Percentiles rank a stretch among this genome's conserved stretches.
These are phyloP conservation scores for Pythium phragmitis DNA, from an alignment of 352 stramenopile genomes.

Conservation along the genomic window DNA sequence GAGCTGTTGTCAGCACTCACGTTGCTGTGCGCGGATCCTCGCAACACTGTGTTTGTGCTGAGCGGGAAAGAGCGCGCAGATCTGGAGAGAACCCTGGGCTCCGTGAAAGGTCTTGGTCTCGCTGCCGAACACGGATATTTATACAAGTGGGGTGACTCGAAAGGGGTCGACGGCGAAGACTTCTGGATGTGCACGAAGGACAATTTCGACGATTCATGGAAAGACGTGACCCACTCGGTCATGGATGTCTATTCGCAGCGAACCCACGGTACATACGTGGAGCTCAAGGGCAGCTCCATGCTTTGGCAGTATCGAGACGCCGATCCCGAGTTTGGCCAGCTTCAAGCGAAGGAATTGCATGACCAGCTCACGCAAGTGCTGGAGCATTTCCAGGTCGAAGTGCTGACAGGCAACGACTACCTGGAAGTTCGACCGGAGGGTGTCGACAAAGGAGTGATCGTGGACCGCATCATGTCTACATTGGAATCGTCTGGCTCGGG, in stretches of 20 bases:
- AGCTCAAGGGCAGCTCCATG: slow-evolving; percentile 98
- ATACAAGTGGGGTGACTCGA: slow-evolving; percentile 92
- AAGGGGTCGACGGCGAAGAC: slow-evolving; percentile 33
- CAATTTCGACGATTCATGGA: slow-evolving; percentile 96
- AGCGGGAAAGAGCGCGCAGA: slow-evolving; percentile 95
- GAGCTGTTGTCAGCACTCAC: slow-evolving; percentile 90
- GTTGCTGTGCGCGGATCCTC: slow-evolving; percentile 91
- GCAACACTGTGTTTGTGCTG: slow-evolving; percentile 99
- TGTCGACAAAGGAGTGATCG: slow-evolving; percentile 98
- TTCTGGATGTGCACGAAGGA: slow-evolving; percentile 86
- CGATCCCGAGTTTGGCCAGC: slow-evolving; percentile 98
- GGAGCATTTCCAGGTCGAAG: slow-evolving; percentile 95
- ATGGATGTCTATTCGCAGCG: slow-evolving; percentile 99
- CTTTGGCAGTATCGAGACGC: slow-evolving; percentile 99
- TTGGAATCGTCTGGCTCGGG: slow-evolving; percentile 70
- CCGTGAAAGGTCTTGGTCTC: slow-evolving; percentile 94
- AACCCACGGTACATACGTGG: slow-evolving; percentile 99
- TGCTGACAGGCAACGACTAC: slow-evolving; percentile 87
- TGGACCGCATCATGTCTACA: slow-evolving; percentile 94
- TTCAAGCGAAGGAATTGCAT: slow-evolving; percentile 98
- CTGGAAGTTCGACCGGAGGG: slow-evolving; percentile 95
- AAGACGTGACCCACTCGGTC: slow-evolving; percentile 95
- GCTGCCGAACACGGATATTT: slow-evolving; percentile 99
- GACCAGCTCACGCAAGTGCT: slow-evolving; percentile 96
- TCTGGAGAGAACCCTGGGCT: slow-evolving; percentile 92